A percentile compares a stretch with the other conserved stretches of the same genome.
Evolutionary conservation across 75 land plant genomes (phyloP).

Genomic region (Pinus taeda): DNA sequence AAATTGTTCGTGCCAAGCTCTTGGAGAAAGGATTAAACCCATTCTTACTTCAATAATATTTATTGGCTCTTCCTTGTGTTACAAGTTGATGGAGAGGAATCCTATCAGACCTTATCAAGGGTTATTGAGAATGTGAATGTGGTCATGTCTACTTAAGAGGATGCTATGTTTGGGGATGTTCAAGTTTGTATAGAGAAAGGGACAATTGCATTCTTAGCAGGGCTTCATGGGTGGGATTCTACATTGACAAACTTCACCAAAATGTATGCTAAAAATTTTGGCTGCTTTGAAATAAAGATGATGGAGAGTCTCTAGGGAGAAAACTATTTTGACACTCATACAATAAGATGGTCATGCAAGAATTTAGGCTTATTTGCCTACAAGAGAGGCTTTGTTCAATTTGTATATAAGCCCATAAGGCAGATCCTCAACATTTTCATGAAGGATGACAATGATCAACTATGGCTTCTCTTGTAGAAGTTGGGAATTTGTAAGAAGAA

Average conservation of each 20-base stretch:
- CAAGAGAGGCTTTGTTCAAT: conserved; percentile 86
- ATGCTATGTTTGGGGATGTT: conserved; percentile 83
- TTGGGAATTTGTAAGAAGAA: conserved; percentile 56
- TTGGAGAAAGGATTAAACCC: conserved; percentile 90
- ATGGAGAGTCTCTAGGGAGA: conserved; percentile 98
- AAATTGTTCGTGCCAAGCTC: conserved; percentile 86
- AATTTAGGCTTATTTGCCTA: conserved; percentile 73
- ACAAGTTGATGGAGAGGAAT: conserved; percentile 68
- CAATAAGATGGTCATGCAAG: conserved; percentile 86
- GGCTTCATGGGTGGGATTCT: conserved; percentile 96
- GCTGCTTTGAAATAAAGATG: conserved; percentile 91
- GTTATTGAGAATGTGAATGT: conserved; percentile 80
- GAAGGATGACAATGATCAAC: conserved; percentile 90
- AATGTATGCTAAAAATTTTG: conserved; percentile 91
- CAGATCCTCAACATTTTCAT: conserved; percentile 77
- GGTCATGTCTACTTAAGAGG: conserved; percentile 92
- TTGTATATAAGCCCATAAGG: conserved; percentile 90
- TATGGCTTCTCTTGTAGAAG: conserved; percentile 85
- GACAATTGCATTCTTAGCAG: conserved; percentile 92
- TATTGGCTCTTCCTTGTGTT: conserved; percentile 88
- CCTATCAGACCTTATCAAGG: conserved; percentile 73
- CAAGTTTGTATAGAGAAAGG: conserved; percentile 97
- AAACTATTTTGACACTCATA: conserved; percentile 85
- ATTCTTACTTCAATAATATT: conserved; percentile 96
- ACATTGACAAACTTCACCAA: conserved; percentile 90